Evolutionary conservation across 2,329 filamentous ascomycete genomes (phyloP).

Genomic region (Aureobasidium sp.): DNA sequence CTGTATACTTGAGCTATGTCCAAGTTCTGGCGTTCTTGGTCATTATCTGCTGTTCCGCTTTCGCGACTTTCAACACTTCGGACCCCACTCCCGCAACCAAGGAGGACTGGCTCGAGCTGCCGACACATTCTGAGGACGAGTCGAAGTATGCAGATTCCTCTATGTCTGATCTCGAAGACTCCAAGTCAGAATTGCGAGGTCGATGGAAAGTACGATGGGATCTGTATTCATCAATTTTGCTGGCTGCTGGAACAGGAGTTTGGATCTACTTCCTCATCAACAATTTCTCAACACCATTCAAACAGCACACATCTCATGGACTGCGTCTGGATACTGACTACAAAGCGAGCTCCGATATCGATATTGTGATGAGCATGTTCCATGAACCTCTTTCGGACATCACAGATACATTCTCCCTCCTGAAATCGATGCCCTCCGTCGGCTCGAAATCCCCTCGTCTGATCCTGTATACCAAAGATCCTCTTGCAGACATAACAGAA

Average conservation of each 20-base stretch:
- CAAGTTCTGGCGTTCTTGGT: background rate
- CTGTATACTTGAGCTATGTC: background rate
- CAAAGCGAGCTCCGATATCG: constrained; percentile 20
- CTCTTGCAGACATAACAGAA: constrained; percentile 20
- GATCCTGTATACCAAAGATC: constrained; percentile 31
- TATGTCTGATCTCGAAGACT: background rate
- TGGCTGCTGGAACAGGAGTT: background rate
- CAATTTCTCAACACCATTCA: background rate
- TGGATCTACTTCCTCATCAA: background rate
- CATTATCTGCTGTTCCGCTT: background rate
- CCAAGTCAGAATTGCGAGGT: no score
- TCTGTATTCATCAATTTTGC: no score
- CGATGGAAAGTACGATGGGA: no score
- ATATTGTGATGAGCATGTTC: constrained; percentile 35
- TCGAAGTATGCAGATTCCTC: background rate
- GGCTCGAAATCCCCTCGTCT: constrained; percentile 20
- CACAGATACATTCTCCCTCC: background rate
- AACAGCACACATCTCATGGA: background rate
- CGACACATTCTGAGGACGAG: background rate
- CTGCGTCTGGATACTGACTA: constrained; percentile 23
- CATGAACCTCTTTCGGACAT: constrained; percentile 27
- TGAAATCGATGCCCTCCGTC: constrained; percentile 21
- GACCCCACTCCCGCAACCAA: background rate
- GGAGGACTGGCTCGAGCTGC: background rate
- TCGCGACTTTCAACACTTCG: background rate